A percentile compares a stretch with the other conserved stretches of the same genome.
Conservation (phyloP, 306 rosid species). For the Prunus davidiana region DNA sequence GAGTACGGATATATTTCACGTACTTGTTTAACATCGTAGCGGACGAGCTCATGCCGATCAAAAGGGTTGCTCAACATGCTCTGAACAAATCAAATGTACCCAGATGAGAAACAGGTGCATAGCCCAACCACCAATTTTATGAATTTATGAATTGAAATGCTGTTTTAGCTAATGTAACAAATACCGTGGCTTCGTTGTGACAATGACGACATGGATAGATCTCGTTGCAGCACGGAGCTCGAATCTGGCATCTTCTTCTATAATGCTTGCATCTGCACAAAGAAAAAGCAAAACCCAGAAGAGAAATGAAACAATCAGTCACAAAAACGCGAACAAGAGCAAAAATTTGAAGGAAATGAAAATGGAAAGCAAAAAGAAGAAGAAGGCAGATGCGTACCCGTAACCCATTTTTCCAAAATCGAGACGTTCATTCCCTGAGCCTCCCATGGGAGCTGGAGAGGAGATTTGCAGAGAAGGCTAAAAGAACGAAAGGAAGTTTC, state of each 20-base stretch:
- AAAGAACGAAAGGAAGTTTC: conserved; percentile 29
- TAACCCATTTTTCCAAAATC: conserved; percentile 96
- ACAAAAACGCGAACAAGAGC: background rate
- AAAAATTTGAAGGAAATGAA: background rate
- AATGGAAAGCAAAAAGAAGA: background rate
- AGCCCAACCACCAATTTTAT: background rate
- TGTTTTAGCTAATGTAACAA: background rate
- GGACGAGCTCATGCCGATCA: conserved; percentile 81
- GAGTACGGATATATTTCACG: background rate
- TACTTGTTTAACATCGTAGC: conserved; percentile 74
- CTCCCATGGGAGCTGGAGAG: conserved; percentile 59
- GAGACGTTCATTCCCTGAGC: conserved; percentile 62
- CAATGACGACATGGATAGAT: conserved; percentile 91
- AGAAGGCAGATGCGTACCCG: conserved; percentile 42
- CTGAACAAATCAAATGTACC: conserved; percentile 37
- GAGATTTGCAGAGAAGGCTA: conserved; percentile 1
- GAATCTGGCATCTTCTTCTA: conserved; percentile 85
- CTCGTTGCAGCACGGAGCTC: conserved; percentile 97
- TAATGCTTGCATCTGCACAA: conserved; percentile 79
- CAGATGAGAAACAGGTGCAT: conserved; percentile 22
- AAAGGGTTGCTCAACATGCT: conserved; percentile 54
- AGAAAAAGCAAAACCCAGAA: conserved; percentile 2
- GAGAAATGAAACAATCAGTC: background rate
- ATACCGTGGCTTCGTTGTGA: conserved; percentile 83
- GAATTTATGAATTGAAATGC: background rate